A percentile compares a stretch with the other conserved stretches of the same genome.
Conservation (phyloP, 805 yeast genomes). For the Candida suzukii region DNA sequence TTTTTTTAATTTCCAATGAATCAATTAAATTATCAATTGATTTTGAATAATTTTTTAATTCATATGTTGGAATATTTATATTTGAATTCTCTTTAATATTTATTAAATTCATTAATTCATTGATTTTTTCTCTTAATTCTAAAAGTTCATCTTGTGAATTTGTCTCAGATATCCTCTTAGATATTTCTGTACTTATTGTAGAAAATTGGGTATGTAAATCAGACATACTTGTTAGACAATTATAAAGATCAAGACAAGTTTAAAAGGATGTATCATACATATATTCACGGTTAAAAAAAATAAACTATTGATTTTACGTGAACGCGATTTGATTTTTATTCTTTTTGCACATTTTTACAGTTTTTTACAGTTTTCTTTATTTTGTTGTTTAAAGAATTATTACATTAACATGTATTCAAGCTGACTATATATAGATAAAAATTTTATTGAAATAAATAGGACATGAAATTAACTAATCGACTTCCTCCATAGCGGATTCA, state of each 20-base stretch:
- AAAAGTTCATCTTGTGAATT: neutral
- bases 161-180: neutral
- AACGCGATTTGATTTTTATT: too few relatives aligned
- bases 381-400: too few relatives aligned
- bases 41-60: neutral
- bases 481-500: slow-evolving; percentile 99
- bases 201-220: neutral
- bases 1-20: neutral
- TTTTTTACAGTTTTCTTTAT: too few relatives aligned
- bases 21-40: neutral
- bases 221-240: too few relatives aligned
- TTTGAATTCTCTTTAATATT: neutral
- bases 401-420: too few relatives aligned
- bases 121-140: neutral
- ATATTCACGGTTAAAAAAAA: too few relatives aligned
- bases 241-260: too few relatives aligned
- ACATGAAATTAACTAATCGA: slow-evolving; percentile 56
- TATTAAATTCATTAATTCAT: neutral
- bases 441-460: too few relatives aligned
- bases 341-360: too few relatives aligned
- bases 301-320: too few relatives aligned
- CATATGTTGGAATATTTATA: neutral
- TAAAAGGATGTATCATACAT: too few relatives aligned
- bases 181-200: neutral
- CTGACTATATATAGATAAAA: too few relatives aligned